A percentile compares a stretch with the other conserved stretches of the same genome.
These are phyloP conservation scores for Nemania sp. DNA, from an alignment of 2,329 filamentous ascomycete genomes.

Conservation along the genomic window DNA sequence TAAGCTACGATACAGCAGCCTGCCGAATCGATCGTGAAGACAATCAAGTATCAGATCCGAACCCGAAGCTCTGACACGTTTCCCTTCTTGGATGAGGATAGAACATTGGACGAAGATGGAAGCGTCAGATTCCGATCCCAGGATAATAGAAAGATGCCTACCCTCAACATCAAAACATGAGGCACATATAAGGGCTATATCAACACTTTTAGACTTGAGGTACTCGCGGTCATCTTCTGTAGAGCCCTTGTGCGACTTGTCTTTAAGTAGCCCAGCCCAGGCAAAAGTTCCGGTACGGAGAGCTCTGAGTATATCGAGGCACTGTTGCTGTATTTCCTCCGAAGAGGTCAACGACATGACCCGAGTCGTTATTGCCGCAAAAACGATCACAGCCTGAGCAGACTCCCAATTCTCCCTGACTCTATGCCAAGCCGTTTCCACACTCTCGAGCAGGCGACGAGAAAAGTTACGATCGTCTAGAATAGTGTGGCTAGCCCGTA, in stretches of 20 bases:
- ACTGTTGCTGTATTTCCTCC: not conserved
- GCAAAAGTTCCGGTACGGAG: slow-evolving; percentile 11
- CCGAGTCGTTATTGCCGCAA: slow-evolving; percentile 2
- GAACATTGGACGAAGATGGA: slow-evolving; percentile 17
- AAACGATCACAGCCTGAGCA: slow-evolving; percentile 7
- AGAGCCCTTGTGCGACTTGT: slow-evolving; percentile 2
- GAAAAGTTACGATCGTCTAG: slow-evolving; percentile 1
- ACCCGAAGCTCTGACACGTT: not conserved
- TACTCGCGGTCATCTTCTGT: slow-evolving; percentile 1
- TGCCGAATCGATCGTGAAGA: slow-evolving; percentile 12
- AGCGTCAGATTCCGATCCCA: not conserved
- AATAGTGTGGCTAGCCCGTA: slow-evolving; percentile 8
- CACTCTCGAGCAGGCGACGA: slow-evolving; percentile 3
- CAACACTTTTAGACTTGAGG: slow-evolving; percentile 7
- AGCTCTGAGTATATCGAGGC: slow-evolving; percentile 7
- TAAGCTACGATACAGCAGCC: slow-evolving; percentile 12
- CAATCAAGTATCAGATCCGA: slow-evolving; percentile 10
- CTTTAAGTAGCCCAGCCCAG: slow-evolving; percentile 12
- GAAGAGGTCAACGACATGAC: slow-evolving; percentile 11
- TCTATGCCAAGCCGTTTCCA: slow-evolving; percentile 7
- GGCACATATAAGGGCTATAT: slow-evolving; percentile 17
- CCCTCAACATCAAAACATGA: slow-evolving; percentile 15
- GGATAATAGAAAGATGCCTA: not conserved
- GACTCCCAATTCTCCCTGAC: slow-evolving; percentile 20
- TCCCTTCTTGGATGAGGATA: slow-evolving; percentile 19